phyloP scores from a whole-genome alignment of 2,329 filamentous ascomycete genomes.

The Fusarium dimerum region DNA sequence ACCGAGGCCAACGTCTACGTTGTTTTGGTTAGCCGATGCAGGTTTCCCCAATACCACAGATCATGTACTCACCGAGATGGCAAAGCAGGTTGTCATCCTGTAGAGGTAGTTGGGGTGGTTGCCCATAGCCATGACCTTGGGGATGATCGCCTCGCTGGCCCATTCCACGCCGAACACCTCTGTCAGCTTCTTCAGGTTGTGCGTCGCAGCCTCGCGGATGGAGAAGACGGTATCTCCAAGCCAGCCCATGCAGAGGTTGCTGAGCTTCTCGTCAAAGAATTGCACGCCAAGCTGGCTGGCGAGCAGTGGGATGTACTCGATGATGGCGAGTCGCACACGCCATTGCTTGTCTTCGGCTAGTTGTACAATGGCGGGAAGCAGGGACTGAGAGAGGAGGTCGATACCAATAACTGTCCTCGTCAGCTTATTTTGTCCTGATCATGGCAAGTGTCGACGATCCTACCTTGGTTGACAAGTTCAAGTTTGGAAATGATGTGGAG shows the following conservation, averaged over 20 bases:
- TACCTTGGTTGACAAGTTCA: constrained; percentile 94
- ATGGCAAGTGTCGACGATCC: constrained; percentile 20
- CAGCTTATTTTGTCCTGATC: constrained; percentile 10
- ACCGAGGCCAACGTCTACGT: constrained; percentile 86
- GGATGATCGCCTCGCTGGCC: constrained; percentile 95
- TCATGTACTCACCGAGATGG: constrained; percentile 77
- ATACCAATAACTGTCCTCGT: constrained; percentile 84
- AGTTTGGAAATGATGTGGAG: constrained; percentile 99
- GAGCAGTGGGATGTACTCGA: constrained; percentile 96
- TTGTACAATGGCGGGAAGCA: constrained; percentile 95
- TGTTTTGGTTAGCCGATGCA: constrained; percentile 22
- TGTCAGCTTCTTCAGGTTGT: constrained; percentile 96
- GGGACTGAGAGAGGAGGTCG: constrained; percentile 91
- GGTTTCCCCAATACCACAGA: background rate
- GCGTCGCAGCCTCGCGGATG: constrained; percentile 94
- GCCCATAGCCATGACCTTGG: constrained; percentile 98
- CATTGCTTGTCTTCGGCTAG: constrained; percentile 99
- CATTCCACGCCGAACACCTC: constrained; percentile 98
- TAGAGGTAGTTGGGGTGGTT: constrained; percentile 98
- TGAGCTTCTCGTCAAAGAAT: constrained; percentile 98
- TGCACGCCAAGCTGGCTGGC: constrained; percentile 94
- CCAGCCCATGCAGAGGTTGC: constrained; percentile 96
- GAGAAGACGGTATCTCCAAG: constrained; percentile 98
- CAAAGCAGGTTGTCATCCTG: constrained; percentile 99
- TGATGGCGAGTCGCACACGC: constrained; percentile 96